Conservation (phyloP, 441 rosid genomes). For the Gossypium gossypioides region DNA sequence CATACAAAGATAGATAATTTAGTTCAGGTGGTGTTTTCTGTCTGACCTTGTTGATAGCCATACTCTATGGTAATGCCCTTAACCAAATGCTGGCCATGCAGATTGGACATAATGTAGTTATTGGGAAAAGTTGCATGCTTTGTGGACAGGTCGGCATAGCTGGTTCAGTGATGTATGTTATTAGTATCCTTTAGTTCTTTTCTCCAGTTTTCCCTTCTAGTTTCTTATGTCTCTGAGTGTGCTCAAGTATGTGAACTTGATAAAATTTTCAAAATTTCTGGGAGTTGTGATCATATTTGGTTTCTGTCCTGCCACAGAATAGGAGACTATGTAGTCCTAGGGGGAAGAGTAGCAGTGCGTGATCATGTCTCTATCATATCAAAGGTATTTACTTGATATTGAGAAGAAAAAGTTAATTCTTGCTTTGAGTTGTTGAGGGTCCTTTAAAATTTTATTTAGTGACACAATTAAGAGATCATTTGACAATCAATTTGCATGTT, state of each 20-base stretch:
- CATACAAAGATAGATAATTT: conserved; percentile 66
- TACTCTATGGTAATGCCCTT: conserved; percentile 2
- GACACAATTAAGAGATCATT: not conserved
- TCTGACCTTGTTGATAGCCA: not conserved
- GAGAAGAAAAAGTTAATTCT: not conserved
- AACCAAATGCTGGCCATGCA: conserved; percentile 19
- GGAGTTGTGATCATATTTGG: not conserved
- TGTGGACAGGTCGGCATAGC: conserved; percentile 81
- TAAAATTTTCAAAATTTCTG: not conserved
- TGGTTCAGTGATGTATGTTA: conserved; percentile 60
- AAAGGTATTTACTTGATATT: conserved; percentile 34
- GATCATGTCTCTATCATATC: conserved; percentile 59
- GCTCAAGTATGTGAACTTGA: not conserved
- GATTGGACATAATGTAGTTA: conserved; percentile 69
- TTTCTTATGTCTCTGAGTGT: not conserved
- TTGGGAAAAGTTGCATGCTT: conserved; percentile 61
- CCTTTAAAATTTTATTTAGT: not conserved
- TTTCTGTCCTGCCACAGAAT: conserved; percentile 26
- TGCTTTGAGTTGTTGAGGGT: not conserved
- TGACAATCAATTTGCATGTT: not conserved
- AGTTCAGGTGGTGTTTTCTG: conserved; percentile 42
- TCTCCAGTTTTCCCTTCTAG: not conserved
- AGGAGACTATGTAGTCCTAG: conserved; percentile 55
- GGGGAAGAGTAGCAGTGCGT: conserved; percentile 61
- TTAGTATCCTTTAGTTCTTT: not conserved